A percentile compares a stretch with the other conserved stretches of the same genome.
Evolutionary conservation across 176 grass and related monocot genomes (phyloP).

Genomic region (Dactylis glomerata): DNA sequence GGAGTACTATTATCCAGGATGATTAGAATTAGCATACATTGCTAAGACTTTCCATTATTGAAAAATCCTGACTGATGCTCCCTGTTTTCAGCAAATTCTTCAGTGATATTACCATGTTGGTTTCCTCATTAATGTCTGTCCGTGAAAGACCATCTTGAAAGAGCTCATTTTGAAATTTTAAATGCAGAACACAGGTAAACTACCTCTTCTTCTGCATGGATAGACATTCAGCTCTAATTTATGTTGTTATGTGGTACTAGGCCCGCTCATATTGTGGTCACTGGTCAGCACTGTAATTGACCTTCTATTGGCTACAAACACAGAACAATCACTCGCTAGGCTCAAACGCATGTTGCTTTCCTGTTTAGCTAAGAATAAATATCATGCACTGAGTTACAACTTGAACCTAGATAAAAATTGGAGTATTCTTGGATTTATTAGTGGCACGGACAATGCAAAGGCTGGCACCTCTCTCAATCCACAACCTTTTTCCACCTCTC

Average conservation of each 20-base stretch:
- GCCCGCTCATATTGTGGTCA: background rate
- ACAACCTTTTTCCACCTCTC: background rate
- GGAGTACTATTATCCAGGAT: conserved; percentile 3
- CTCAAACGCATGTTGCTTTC: background rate
- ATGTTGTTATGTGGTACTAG: conserved; percentile 1
- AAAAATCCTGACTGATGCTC: background rate
- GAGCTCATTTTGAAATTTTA: conserved; percentile 93
- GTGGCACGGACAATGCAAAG: background rate
- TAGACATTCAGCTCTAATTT: conserved; percentile 19
- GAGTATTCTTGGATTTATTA: no score
- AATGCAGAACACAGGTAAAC: conserved; percentile 82
- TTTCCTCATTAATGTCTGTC: conserved; percentile 81
- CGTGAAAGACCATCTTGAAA: conserved; percentile 80
- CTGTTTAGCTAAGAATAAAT: conserved; percentile 16
- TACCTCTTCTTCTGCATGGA: conserved; percentile 24
- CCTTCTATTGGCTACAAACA: conserved; percentile 1
- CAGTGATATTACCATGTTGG: conserved; percentile 74
- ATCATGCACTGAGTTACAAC: background rate
- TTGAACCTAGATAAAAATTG: conserved; percentile 3
- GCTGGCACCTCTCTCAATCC: background rate
- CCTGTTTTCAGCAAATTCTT: conserved; percentile 83
- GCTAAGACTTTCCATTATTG: conserved; percentile 11
- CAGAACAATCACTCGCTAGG: conserved; percentile 3
- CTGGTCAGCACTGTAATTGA: background rate
- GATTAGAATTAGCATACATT: conserved; percentile 16